These are phyloP conservation scores for Podaxis carcinomalis DNA, from an alignment of 768 basidiomycete genomes.

Conservation along the genomic window DNA sequence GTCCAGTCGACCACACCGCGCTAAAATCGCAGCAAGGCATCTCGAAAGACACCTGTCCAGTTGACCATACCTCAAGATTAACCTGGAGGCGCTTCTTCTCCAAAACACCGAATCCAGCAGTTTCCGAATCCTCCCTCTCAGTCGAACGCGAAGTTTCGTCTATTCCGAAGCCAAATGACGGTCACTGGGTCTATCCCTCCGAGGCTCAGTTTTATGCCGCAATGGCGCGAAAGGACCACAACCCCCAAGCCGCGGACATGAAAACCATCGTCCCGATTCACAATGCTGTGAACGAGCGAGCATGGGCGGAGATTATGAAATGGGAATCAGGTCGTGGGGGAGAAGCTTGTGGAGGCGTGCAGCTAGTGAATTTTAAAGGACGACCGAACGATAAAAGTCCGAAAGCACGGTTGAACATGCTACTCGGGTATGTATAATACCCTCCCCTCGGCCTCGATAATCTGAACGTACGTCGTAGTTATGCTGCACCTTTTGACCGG, in stretches of 20 bases:
- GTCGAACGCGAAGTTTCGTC: slow-evolving; percentile 78
- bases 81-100: slow-evolving; percentile 41
- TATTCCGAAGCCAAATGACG: slow-evolving; percentile 70
- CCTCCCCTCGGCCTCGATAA: slow-evolving; percentile 10
- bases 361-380: slow-evolving; percentile 89
- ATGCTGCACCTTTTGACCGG: slow-evolving; percentile 90
- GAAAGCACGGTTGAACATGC: slow-evolving; percentile 74
- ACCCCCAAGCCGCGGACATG: slow-evolving; percentile 88
- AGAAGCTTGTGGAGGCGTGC: slow-evolving; percentile 75
- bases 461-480: slow-evolving; percentile 44
- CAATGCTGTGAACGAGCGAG: slow-evolving; percentile 96
- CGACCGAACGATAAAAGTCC: slow-evolving; percentile 75
- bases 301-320: slow-evolving; percentile 76
- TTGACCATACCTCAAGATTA: slow-evolving; percentile 34
- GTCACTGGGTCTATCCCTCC: slow-evolving; percentile 96
- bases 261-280: slow-evolving; percentile 95
- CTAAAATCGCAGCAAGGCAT: slow-evolving; percentile 12
- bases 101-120: slow-evolving; percentile 15
- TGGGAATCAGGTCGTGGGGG: slow-evolving; percentile 85
- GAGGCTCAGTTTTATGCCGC: slow-evolving; percentile 99
- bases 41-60: slow-evolving; percentile 31
- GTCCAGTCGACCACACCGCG: slow-evolving; percentile 64
- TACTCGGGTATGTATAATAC: slow-evolving; percentile 69
- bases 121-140: slow-evolving; percentile 42
- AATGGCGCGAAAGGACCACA: slow-evolving; percentile 92